A percentile compares a stretch with the other conserved stretches of the same genome.
Conservation (phyloP, 148 eudicot genomes). For the Silene conica region DNA sequence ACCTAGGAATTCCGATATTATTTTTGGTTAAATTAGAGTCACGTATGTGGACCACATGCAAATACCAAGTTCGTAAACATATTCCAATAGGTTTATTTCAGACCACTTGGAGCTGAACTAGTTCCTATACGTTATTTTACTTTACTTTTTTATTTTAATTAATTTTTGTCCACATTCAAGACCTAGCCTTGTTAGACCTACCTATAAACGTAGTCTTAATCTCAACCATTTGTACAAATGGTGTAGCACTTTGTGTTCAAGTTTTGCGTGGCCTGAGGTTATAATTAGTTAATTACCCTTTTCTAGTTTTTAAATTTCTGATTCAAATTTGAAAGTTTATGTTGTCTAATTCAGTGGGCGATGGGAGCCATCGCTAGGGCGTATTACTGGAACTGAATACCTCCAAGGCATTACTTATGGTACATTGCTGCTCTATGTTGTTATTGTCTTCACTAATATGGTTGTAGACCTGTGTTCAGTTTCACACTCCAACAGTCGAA, state of each 20-base stretch:
- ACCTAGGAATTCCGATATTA: too few relatives aligned
- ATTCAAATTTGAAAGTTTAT: conserved; percentile 21
- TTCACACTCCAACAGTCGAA: conserved; percentile 2
- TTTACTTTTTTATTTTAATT: too few relatives aligned
- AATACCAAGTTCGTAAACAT: too few relatives aligned
- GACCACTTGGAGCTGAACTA: too few relatives aligned
- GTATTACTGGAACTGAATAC: conserved; percentile 64
- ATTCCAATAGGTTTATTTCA: too few relatives aligned
- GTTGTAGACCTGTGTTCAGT: neutral
- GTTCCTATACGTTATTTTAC: too few relatives aligned
- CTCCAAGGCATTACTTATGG: conserved; percentile 60
- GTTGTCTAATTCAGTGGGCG: conserved; percentile 34
- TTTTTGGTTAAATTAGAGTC: too few relatives aligned
- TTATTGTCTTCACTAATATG: neutral
- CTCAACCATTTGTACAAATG: neutral
- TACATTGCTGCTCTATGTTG: conserved; percentile 24
- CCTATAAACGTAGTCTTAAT: too few relatives aligned
- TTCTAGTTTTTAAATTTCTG: neutral
- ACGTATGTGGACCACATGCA: too few relatives aligned
- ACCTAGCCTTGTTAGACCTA: too few relatives aligned
- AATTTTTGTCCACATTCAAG: too few relatives aligned
- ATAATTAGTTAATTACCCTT: neutral
- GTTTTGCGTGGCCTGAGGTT: neutral
- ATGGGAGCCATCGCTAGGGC: conserved; percentile 81
- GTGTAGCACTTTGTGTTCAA: neutral